These are phyloP conservation scores for Dichomitus squalens DNA, from an alignment of 1,284 basidiomycete species.

Conservation along the genomic window DNA sequence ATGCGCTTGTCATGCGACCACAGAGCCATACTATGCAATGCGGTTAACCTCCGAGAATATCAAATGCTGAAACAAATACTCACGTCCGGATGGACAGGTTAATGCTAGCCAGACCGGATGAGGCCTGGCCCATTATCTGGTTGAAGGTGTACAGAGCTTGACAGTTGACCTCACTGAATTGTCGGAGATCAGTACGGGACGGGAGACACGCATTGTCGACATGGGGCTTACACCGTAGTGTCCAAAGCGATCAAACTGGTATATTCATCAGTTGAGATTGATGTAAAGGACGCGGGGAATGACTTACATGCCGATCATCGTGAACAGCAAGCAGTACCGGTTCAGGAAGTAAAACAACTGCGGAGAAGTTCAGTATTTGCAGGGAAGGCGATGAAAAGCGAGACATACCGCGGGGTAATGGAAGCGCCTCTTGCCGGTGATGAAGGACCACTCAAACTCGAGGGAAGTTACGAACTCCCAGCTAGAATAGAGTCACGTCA, in stretches of 20 bases:
- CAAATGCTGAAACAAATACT: conserved; percentile 26
- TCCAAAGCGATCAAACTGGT: conserved; percentile 58
- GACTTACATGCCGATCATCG: conserved; percentile 66
- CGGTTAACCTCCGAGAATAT: not conserved
- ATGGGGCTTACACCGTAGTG: conserved; percentile 44
- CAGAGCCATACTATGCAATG: conserved; percentile 59
- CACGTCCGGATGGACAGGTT: conserved; percentile 80
- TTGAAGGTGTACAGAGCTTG: conserved; percentile 76
- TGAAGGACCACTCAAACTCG: conserved; percentile 67
- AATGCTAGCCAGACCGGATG: conserved; percentile 76
- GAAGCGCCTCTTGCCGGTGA: conserved; percentile 62
- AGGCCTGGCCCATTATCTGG: conserved; percentile 65
- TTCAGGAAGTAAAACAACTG: conserved; percentile 77
- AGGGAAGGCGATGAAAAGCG: not conserved
- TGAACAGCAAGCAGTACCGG: conserved; percentile 67
- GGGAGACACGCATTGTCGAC: not conserved
- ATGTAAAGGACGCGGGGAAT: not conserved
- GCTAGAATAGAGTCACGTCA: conserved; percentile 21
- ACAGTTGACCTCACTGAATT: conserved; percentile 57
- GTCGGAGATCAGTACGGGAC: not conserved
- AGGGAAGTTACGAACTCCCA: conserved; percentile 61
- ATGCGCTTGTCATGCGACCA: conserved; percentile 67
- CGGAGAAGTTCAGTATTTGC: not conserved
- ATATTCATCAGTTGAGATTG: not conserved
- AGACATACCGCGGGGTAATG: conserved; percentile 39